Evolutionary conservation across 1,284 basidiomycete species (phyloP), one percentile per base, ranked within the genome.

Genomic region (Peniophora sp.): DNA sequence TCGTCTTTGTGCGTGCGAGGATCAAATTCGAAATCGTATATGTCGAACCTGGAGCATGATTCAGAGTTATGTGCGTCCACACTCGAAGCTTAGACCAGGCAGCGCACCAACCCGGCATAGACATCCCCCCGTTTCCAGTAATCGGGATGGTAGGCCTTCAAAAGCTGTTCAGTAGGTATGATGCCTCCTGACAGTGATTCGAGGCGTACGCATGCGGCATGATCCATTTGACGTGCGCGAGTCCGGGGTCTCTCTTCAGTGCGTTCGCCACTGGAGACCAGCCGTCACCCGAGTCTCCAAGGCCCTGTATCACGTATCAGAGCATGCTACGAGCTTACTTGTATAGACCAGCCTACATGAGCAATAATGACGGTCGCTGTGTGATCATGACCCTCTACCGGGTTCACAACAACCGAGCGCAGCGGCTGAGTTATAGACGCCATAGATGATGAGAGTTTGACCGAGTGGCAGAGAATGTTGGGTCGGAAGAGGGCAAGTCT

Each of bases 301-400:
- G 69, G 22, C 88, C 87, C 85, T 89, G 53, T 19, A 51, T 16
- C 25, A 23, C 25, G 32, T 14, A 20, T 25, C 9, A 22, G 17
- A 22, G 23, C 27, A 34, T 49, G 9, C 22, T 41, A 8, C 19
- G 46, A 19, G 35, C 19, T 22, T 16, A 44, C 22, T 38, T 23
- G 17, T 22, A 22, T 41, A 27, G 35, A 11, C 46, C 35, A 25
- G 69, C 83, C 59, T 64, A 92, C 89, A 74, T 96, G 93, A 35
- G 91, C 70, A 65, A 95, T 92, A 61, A 96, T 89, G 56, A 95
- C 81, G 2, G 90, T 93, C 3, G 91, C 90, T 2, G 88, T 85
- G 66, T 95, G 92, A 56, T 78, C 81, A 36, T 69, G 61, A 43
- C 69, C 61, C 6, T 32, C 27, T 5, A 12, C 27, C 22, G 88